Conservation (phyloP, 1,284 basidiomycete species). For the Leccinum pachyderme region DNA sequence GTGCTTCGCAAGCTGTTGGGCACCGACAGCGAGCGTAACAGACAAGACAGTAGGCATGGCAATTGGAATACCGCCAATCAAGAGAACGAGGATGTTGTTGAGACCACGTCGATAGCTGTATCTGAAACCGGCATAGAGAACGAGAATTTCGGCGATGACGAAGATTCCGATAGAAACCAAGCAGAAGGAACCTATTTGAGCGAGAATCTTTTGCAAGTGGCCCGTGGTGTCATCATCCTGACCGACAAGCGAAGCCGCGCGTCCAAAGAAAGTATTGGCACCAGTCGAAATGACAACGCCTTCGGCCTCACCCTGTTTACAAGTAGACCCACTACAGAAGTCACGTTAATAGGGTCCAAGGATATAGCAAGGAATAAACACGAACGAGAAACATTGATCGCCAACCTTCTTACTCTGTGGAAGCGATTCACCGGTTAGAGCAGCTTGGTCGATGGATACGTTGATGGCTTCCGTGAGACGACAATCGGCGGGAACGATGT, state of each 20-base stretch:
- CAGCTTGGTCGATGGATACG: constrained; percentile 95
- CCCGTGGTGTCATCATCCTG: constrained; percentile 94
- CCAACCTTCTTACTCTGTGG: constrained; percentile 88
- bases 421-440: constrained; percentile 93
- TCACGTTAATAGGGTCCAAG: constrained; percentile 1
- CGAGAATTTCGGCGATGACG: constrained; percentile 86
- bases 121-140: constrained; percentile 84
- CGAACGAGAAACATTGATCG: constrained; percentile 95
- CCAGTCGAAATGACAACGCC: constrained; percentile 87
- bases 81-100: constrained; percentile 93
- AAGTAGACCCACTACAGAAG: constrained; percentile 83
- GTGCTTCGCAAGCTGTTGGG: constrained; percentile 97
- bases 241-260: constrained; percentile 90
- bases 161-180: constrained; percentile 92
- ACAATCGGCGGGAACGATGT: constrained; percentile 94
- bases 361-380: constrained; percentile 16
- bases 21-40: constrained; percentile 96
- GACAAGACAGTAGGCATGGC: constrained; percentile 97
- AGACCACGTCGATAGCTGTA: constrained; percentile 93
- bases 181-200: constrained; percentile 95
- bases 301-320: constrained; percentile 82
- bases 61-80: constrained; percentile 99
- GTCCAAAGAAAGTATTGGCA: constrained; percentile 92
- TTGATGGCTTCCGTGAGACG: constrained; percentile 94
- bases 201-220: constrained; percentile 97